A percentile compares a stretch with the other conserved stretches of the same genome.
These are phyloP conservation scores for Escovopsis weberi DNA, from an alignment of 2,329 filamentous ascomycete species.

Conservation along the genomic window DNA sequence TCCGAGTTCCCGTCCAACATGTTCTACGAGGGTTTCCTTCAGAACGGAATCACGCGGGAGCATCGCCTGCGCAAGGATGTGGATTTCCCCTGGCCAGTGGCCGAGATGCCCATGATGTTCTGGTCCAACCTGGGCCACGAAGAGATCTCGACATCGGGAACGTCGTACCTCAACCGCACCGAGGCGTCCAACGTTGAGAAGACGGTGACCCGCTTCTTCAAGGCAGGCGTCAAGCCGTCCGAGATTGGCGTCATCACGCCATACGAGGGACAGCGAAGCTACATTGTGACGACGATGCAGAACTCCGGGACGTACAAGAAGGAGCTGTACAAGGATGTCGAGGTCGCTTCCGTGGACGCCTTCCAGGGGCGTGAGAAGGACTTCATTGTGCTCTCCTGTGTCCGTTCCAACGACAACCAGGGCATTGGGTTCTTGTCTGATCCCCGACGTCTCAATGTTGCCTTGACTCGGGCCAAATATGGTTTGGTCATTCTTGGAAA, in stretches of 20 bases:
- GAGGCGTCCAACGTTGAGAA: slow-evolving; percentile 97
- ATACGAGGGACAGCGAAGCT: slow-evolving; percentile 95
- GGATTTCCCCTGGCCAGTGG: slow-evolving; percentile 94
- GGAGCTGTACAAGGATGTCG: slow-evolving; percentile 95
- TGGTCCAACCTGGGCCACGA: slow-evolving; percentile 97
- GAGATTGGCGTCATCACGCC: slow-evolving; percentile 98
- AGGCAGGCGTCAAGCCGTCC: slow-evolving; percentile 83
- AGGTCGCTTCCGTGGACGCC: slow-evolving; percentile 94
- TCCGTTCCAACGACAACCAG: slow-evolving; percentile 96
- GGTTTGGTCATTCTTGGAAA: slow-evolving; percentile 94
- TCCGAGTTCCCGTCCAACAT: slow-evolving; percentile 98
- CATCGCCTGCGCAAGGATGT: slow-evolving; percentile 83
- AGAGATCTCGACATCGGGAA: slow-evolving; percentile 94
- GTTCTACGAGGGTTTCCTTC: slow-evolving; percentile 96
- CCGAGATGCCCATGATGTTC: slow-evolving; percentile 98
- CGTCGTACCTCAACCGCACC: slow-evolving; percentile 93
- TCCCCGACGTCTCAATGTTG: slow-evolving; percentile 91
- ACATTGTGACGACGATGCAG: slow-evolving; percentile 99
- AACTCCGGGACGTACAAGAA: slow-evolving; percentile 95
- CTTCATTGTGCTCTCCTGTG: slow-evolving; percentile 94
- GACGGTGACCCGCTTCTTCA: slow-evolving; percentile 96
- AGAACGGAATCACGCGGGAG: slow-evolving; percentile 87
- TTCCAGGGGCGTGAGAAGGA: slow-evolving; percentile 99
- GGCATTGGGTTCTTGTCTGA: slow-evolving; percentile 98
- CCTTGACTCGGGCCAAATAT: slow-evolving; percentile 91